These are phyloP conservation scores for Penicillium psychrosexuale DNA, from an alignment of 2,329 filamentous ascomycete species.

Conservation along the genomic window DNA sequence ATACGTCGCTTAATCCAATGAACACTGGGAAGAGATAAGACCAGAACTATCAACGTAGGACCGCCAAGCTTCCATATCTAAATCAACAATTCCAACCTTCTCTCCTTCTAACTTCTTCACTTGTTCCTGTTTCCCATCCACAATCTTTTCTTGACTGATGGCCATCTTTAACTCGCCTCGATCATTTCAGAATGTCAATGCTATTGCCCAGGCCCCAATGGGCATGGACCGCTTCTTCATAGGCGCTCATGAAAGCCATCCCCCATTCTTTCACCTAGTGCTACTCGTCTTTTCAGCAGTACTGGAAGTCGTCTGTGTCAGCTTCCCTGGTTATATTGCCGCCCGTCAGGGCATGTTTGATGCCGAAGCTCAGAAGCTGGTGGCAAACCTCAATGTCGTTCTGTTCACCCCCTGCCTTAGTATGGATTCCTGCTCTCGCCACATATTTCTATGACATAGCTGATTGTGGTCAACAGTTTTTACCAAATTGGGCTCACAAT, in stretches of 20 bases:
- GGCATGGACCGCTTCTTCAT: slow-evolving; percentile 19
- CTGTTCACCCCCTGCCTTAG: slow-evolving; percentile 96
- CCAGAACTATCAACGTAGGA: slow-evolving; percentile 7
- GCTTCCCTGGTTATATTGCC: slow-evolving; percentile 88
- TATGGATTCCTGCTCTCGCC: slow-evolving; percentile 47
- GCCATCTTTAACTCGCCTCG: slow-evolving; percentile 49
- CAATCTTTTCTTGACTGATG: slow-evolving; percentile 23
- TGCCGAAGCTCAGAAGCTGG: slow-evolving; percentile 91
- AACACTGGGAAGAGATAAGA: slow-evolving; percentile 1
- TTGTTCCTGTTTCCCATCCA: background rate
- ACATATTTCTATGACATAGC: background rate
- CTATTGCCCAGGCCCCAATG: slow-evolving; percentile 24
- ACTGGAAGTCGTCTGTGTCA: slow-evolving; percentile 91
- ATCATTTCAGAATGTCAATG: slow-evolving; percentile 47
- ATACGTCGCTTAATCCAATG: background rate
- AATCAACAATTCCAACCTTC: background rate
- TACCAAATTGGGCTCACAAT: slow-evolving; percentile 90
- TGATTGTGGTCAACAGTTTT: slow-evolving; percentile 63
- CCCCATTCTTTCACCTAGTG: slow-evolving; percentile 58
- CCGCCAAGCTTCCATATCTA: background rate
- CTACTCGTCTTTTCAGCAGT: slow-evolving; percentile 92
- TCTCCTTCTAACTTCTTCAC: background rate
- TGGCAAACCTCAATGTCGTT: slow-evolving; percentile 93
- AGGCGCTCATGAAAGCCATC: slow-evolving; percentile 42
- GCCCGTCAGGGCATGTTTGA: slow-evolving; percentile 90